These are phyloP conservation scores for Aureobasidium sp. DNA, from an alignment of 2,329 filamentous ascomycete species.

Conservation along the genomic window DNA sequence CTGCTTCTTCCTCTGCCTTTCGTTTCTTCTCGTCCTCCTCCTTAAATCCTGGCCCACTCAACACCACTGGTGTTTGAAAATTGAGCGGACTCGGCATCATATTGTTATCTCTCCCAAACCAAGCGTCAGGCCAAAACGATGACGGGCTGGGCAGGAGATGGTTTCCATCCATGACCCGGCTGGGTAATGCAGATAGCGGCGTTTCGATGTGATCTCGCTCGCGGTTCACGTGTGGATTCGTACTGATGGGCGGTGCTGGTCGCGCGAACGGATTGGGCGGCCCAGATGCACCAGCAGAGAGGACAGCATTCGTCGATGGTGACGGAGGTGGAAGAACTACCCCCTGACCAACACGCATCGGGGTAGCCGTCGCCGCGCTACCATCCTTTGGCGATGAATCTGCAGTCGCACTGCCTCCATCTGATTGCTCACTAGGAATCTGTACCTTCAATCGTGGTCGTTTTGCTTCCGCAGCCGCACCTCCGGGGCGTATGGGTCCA, in stretches of 20 bases:
- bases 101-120: constrained; percentile 52
- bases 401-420: constrained; percentile 59
- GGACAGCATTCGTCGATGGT: constrained; percentile 72
- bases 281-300: constrained; percentile 84
- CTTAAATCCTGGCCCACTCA: constrained; percentile 25
- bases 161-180: constrained; percentile 79
- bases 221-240: constrained; percentile 30
- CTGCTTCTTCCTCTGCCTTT: constrained; percentile 19
- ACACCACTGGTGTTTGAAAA: constrained; percentile 69
- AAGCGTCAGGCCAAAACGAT: constrained; percentile 77
- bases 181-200: constrained; percentile 88
- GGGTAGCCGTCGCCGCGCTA: constrained; percentile 33
- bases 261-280: constrained; percentile 94
- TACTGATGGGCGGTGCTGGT: constrained; percentile 63
- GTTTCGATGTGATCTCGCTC: constrained; percentile 53
- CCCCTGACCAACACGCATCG: constrained; percentile 26
- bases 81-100: constrained; percentile 88
- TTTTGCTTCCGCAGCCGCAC: constrained; percentile 57
- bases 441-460: constrained; percentile 84
- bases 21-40: constrained; percentile 22
- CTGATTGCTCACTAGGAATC: constrained; percentile 85
- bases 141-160: constrained; percentile 76
- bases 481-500: constrained; percentile 69
- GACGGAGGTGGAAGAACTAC: constrained; percentile 89
- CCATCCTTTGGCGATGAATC: constrained; percentile 58